Base-by-base conservation (phyloP, 306 rosid species). In the Alnus glutinosa region DNA sequence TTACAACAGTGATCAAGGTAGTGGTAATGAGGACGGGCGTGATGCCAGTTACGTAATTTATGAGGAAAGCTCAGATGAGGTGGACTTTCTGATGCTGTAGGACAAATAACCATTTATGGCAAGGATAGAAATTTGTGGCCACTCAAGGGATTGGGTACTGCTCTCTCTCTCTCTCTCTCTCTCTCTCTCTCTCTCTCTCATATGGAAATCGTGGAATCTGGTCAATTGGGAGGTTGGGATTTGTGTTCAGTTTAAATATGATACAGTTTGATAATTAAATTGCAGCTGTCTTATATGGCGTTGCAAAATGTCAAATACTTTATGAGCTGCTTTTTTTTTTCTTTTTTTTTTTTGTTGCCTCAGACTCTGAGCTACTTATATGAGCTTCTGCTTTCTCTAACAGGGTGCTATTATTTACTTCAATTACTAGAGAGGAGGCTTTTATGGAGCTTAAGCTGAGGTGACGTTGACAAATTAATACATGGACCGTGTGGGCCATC, bases 1-100 rank as follows among this genome's bases (percentile, higher is more conserved):
- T 89, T 92, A 92, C 79, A 92, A 86, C 44, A 92, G 98, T 44
- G 98, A 92, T 74, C 98, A 90, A 69, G 98, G 97, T 57, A 95
- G 98, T 82, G 98, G 98, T 78, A 92, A 94, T 34, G 98, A 95
- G 89, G 98, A 93, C 84, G 92, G 89, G 57, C 92, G 85, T 80
- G 96, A 90, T 74, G 88, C 81, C 54, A 80, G 83, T 74, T 86
- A 75, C 66, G 86, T 84, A 72, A 62, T 90, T 54, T 95, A 81
- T 73, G 97, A 87, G 82, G 97, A 89, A 85, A 95, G 98, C 83
- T 93, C 99, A 8, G 99, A 95, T 39, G 99, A 93, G 90, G 87
- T 88, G 69, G 95, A 92, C 81, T 84, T 80, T 79, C 79, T 91
- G 84, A 52, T 82, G 57, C 58, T 77, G 80, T 89, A 92, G 91